Evolutionary conservation across 2,329 filamentous ascomycete species (phyloP), one percentile per base, ranked within the genome.

Genomic region (Trichoderma asperellum): DNA sequence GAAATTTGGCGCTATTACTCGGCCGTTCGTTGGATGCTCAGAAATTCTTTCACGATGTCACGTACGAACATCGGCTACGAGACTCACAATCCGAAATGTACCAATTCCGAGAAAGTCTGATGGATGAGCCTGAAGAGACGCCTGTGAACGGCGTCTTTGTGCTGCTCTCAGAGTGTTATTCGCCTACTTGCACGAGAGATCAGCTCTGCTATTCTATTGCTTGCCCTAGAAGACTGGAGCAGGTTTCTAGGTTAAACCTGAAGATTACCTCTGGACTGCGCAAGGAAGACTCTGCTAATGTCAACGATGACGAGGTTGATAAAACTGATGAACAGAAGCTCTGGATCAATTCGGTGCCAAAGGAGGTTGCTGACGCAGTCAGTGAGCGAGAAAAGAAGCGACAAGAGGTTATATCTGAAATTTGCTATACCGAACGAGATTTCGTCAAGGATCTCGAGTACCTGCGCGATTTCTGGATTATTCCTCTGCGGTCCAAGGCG

Each of bases 401-500:
- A 56, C 96, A 99, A 78, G 96, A 99, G 78, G 92, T 99, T 74
- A 97, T 99, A 70, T 97, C 95, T 6, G 96, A 99, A 79, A 90
- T 98, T 71, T 97, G 96, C 89, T 99, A 99, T 82, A 99, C 96
- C 0, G 96, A 99, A 79, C 89, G 96, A 74, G 96, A 99, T 81
- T 99, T 99, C 76, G 96, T 99, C 78, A 99, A 99, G 83, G 96
- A 99, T 80, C 84, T 99, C 75, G 96, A 99, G 80, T 99, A 99
- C 77, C 85, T 99, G 35, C 89, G 96, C 71, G 96, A 99, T 82
- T 99, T 98, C 84, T 99, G 96, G 96, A 97, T 99, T 83, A 88
- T 96, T 74, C 96, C 96, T 11, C 82, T 99, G 69, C 89, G 94
- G 61, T 92, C 91, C 34, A 90, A 91, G 71, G 86, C 87, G 18